Percentiles rank a stretch among this genome's conserved stretches.
Evolutionary conservation across 2,329 filamentous ascomycete species (phyloP).

Genomic region (Mycosphaerelloides madeirae): DNA sequence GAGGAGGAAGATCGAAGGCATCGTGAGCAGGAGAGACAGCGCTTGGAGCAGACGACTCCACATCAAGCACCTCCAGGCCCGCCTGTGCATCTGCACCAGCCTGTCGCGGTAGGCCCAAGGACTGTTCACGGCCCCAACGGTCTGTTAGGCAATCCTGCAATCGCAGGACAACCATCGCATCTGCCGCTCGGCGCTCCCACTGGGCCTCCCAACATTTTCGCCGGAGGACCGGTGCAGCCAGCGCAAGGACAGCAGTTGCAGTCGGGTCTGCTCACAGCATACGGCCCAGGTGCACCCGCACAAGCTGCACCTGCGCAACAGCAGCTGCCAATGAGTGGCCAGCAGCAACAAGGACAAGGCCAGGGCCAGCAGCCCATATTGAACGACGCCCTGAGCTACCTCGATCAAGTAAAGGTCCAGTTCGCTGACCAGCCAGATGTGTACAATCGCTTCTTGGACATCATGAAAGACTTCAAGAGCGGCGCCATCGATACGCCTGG

Average conservation of each 20-base stretch:
- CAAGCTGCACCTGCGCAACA: slow-evolving; percentile 20
- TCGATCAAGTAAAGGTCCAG: slow-evolving; percentile 97
- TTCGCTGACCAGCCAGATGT: slow-evolving; percentile 96
- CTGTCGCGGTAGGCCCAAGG: slow-evolving; percentile 71
- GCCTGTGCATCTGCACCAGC: slow-evolving; percentile 85
- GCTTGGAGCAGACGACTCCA: slow-evolving; percentile 63
- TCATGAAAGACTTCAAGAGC: slow-evolving; percentile 99
- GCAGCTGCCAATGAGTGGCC: slow-evolving; percentile 17
- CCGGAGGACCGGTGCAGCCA: slow-evolving; percentile 66
- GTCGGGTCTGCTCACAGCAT: slow-evolving; percentile 42
- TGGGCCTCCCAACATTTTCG: slow-evolving; percentile 62
- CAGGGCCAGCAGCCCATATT: slow-evolving; percentile 83
- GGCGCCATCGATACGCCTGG: slow-evolving; percentile 97
- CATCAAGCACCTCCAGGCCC: slow-evolving; percentile 82
- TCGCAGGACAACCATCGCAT: slow-evolving; percentile 44
- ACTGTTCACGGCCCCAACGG: slow-evolving; percentile 92
- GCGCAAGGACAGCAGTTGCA: slow-evolving; percentile 49
- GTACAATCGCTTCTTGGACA: slow-evolving; percentile 93
- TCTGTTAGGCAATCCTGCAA: slow-evolving; percentile 60
- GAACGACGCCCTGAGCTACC: slow-evolving; percentile 84
- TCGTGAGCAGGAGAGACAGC: slow-evolving; percentile 61
- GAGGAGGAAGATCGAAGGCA: slow-evolving; percentile 59
- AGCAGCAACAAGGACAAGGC: slow-evolving; percentile 47
- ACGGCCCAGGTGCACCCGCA: slow-evolving; percentile 29
- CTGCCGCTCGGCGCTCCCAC: slow-evolving; percentile 55